Evolutionary conservation across 176 grass and related monocot species (phyloP).

Genomic region (Sorghum bicolor): Sorghum_bicolor_NCBIv3 NC_012873.2:63346001-63346500

Average conservation of each 20-base stretch:
- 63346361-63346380: constrained; percentile 24
- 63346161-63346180: constrained; percentile 12
- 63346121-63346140: not conserved
- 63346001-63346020: not conserved
- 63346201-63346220: not conserved
- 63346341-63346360: not conserved
- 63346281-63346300: not conserved
- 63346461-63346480: constrained; percentile 5
- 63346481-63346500: constrained; percentile 36
- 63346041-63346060: constrained; percentile 22
- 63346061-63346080: not conserved
- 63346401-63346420: constrained; percentile 65
- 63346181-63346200: constrained; percentile 13
- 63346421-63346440: constrained; percentile 82
- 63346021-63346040: not conserved
- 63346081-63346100: not conserved
- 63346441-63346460: constrained; percentile 66
- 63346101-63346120: constrained; percentile 15
- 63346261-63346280: not conserved
- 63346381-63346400: constrained; percentile 48
- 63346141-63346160: not conserved
- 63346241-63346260: not conserved
- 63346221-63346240: constrained; percentile 4
- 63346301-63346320: not conserved
- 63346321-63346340: not conserved